Base-by-base conservation (phyloP, 768 basidiomycete species). In the Leccinum barrowsii region DNA sequence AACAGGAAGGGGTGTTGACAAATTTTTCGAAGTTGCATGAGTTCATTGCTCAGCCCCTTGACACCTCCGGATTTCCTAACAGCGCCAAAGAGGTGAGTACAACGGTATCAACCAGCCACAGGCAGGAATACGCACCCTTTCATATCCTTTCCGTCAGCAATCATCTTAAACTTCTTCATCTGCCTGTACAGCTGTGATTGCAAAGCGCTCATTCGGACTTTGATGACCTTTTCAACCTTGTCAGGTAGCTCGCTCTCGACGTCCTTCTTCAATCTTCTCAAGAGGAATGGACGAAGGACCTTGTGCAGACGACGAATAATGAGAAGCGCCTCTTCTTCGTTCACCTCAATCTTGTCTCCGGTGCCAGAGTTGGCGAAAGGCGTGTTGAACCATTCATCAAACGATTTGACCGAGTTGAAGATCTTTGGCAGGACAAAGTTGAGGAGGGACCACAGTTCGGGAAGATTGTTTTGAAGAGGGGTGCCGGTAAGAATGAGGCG, bases 371-470 rank as follows among this genome's bases (percentile, higher is more conserved):
- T 98, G 59, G 97, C 96, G 64, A 99, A 99, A 0, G 97, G 97
- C 2, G 96, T 97, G 77, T 98, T 98, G 82, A 98, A 99, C 97
- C 97, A 99, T 70, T 98, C 97, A 67, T 98, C 97, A 72, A 99
- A 98, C 21, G 94, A 96, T 73, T 98, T 96, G 60, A 97, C 94
- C 1, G 96, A 98, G 77, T 98, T 98, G 82, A 99, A 98, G 70
- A 98, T 86, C 75, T 92, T 94, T 13, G 93, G 93, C 5, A 94
- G 81, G 34, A 90, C 94, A 70, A 98, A 98, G 73, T 98, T 98
- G 69, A 98, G 87, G 49, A 97, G 80, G 1, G 95, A 83, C 94
- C 95, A 97, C 44, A 98, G 76, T 74, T 98, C 95, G 5, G 94
- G 94, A 35, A 98, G 85, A 72, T 98, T 98, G 77, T 98, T 98